Evolutionary conservation across 495 filamentous ascomycete genomes (phyloP).

Genomic region (Acidomyces sp.): DNA sequence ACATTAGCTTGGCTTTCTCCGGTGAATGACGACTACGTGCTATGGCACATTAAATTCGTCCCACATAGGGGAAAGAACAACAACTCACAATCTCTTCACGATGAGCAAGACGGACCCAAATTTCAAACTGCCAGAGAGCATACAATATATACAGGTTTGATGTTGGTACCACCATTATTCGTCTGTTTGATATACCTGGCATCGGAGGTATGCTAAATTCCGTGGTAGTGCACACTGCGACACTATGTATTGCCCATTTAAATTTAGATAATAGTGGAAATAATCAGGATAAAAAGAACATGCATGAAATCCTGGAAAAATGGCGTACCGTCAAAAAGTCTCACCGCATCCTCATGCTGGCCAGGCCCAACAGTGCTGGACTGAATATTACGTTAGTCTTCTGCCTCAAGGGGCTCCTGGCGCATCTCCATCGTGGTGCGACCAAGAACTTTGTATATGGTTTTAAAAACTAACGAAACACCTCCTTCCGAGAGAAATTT

Average conservation of each 20-base stretch:
- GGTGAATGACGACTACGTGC: neutral
- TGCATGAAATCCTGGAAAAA: constrained; percentile 29
- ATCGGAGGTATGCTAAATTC: constrained; percentile 17
- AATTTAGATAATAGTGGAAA: too few species aligned
- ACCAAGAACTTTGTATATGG: constrained; percentile 33
- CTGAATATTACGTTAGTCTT: constrained; percentile 30
- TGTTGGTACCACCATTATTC: neutral
- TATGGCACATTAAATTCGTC: neutral
- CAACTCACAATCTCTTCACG: constrained; percentile 20
- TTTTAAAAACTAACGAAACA: constrained; percentile 33
- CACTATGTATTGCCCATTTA: too few species aligned
- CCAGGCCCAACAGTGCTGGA: constrained; percentile 23
- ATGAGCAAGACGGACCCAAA: constrained; percentile 28
- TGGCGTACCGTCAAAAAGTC: constrained; percentile 28
- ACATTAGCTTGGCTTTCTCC: neutral
- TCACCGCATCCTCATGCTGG: constrained; percentile 25
- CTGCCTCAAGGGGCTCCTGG: constrained; percentile 34
- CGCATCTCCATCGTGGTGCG: constrained; percentile 27
- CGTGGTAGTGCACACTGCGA: too few species aligned
- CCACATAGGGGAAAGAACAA: constrained; percentile 20
- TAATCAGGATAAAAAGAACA: constrained; percentile 31
- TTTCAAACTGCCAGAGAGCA: constrained; percentile 32
- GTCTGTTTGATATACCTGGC: neutral
- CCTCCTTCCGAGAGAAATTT: constrained; percentile 33
- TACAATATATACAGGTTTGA: constrained; percentile 18